Percentiles rank a stretch among this genome's conserved stretches.
Conservation (phyloP, 2,329 filamentous ascomycete genomes). For the Fusarium praegraminearum region DNA sequence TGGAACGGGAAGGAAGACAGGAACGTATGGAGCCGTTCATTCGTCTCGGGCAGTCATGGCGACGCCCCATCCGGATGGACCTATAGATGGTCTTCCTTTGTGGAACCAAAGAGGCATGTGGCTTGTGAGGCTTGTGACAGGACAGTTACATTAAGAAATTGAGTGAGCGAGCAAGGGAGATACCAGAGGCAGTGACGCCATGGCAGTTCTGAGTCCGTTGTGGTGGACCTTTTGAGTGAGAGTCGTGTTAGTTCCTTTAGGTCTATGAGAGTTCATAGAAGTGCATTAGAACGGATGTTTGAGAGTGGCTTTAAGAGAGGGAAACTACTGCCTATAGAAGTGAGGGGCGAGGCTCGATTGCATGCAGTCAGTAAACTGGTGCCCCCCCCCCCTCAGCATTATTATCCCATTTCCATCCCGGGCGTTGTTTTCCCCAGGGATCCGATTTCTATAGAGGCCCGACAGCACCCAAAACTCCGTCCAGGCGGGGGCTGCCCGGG, state of each 20-base stretch:
- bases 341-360: constrained; percentile 26
- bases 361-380: neutral
- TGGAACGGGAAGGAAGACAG: constrained; percentile 2
- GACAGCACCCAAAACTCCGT: constrained; percentile 1
- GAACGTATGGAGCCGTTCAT: neutral
- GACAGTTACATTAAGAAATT: constrained; percentile 2
- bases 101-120: constrained; percentile 30
- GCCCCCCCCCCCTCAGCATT: constrained; percentile 14
- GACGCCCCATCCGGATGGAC: constrained; percentile 23
- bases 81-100: constrained; percentile 3
- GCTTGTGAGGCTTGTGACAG: constrained; percentile 39
- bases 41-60: constrained; percentile 32
- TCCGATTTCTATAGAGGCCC: neutral
- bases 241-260: constrained; percentile 19
- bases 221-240: constrained; percentile 8
- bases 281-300: constrained; percentile 13
- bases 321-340: neutral
- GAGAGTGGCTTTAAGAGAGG: constrained; percentile 30
- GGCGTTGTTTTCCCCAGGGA: constrained; percentile 19
- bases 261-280: neutral
- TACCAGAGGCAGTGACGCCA: constrained; percentile 20
- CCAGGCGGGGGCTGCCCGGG: constrained; percentile 9
- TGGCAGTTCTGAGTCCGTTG: constrained; percentile 2
- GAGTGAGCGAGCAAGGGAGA: constrained; percentile 17
- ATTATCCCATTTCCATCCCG: constrained; percentile 29